Base-by-base conservation (phyloP, 768 basidiomycete species). In the Collybia mongolica region DNA sequence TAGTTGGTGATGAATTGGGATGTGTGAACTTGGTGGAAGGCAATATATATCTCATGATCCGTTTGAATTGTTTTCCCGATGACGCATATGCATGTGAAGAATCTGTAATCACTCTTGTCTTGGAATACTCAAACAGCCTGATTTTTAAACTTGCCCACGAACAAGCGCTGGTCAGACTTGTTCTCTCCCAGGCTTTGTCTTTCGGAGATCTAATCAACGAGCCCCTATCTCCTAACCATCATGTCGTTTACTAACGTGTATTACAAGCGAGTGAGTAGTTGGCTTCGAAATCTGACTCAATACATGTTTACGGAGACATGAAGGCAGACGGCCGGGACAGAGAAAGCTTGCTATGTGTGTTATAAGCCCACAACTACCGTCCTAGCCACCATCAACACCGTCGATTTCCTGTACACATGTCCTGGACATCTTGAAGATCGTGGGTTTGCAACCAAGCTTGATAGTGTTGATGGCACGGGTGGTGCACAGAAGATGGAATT, bases 381-480 rank as follows among this genome's bases (percentile, higher is more conserved):
- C 24, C 82, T 97, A 18, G 89, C 93, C 18, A 96, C 93, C 2
- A 70, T 86, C 54, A 83, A 90, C 61, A 84, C 88, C 7, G 72
- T 80, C 9, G 95, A 97, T 67, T 97, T 94, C 64, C 49, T 98
- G 26, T 97, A 96, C 65, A 79, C 83, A 0, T 98, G 95, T 62
- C 77, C 82, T 1, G 66, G 69, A n/a, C 95, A 98, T 70, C 80
- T 97, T 48, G 71, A 73, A 5, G 94, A 98, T 64, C 69, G 72
- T 22, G 90, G 83, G 18, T 96, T 97, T 67, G 84, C 88, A 6
- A 78, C 71, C 8, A 69, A 71, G 39, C 67, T 82, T 44, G 69
- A 63, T 54, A 60, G 55, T 18, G 49, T 44, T 36, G 70, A 70
- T 57, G 60, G 66, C 44, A 55, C 53, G 51, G 60, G 58, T 24